These are phyloP conservation scores for Rheum nobile DNA, from an alignment of 148 eudicot genomes.

Conservation along the genomic window DNA sequence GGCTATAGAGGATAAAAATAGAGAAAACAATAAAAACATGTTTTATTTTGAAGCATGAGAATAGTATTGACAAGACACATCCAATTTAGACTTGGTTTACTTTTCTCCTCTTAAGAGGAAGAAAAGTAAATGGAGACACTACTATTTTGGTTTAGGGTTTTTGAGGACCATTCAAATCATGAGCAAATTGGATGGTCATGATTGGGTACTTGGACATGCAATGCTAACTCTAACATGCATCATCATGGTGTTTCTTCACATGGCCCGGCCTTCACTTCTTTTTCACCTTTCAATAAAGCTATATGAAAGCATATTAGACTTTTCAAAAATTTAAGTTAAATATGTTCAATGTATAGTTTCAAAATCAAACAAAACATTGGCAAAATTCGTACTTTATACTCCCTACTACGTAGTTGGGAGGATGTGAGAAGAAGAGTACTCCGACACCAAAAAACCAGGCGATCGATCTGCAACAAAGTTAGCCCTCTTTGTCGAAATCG, in stretches of 20 bases:
- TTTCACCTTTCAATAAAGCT: background rate
- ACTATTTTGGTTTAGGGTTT: background rate
- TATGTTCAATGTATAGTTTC: no score
- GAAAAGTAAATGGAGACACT: background rate
- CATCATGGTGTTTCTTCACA: slow-evolving; percentile 6
- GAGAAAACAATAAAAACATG: background rate
- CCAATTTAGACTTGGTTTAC: background rate
- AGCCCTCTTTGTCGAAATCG: no score
- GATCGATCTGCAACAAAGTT: no score
- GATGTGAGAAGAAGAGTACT: background rate
- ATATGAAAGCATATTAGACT: no score
- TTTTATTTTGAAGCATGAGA: background rate
- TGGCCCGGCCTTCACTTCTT: background rate
- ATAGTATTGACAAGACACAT: slow-evolving; percentile 3
- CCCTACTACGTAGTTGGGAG: no score
- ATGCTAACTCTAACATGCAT: background rate
- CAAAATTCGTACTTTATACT: no score
- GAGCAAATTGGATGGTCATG: slow-evolving; percentile 4
- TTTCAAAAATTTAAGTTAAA: no score
- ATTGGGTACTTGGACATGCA: slow-evolving; percentile 1
- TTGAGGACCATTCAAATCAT: slow-evolving; percentile 1
- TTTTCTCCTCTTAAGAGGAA: background rate
- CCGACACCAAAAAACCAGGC: no score
- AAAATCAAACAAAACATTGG: no score
- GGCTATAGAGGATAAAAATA: background rate